Evolutionary conservation across 768 basidiomycete species (phyloP).

Genomic region (Panaeolus papilionaceus): DNA sequence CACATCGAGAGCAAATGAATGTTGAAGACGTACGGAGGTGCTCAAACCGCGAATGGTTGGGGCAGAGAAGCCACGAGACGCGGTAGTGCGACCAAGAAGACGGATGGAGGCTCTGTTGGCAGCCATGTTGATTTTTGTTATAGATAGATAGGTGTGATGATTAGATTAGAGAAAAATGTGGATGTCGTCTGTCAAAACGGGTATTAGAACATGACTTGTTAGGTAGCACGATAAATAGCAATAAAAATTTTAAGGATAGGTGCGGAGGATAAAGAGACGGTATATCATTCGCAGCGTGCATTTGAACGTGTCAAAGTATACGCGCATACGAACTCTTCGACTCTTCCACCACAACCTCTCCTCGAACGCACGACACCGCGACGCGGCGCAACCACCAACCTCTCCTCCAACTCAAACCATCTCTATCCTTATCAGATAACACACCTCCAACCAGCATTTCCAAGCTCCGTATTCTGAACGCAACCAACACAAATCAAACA

Average conservation of each 20-base stretch:
- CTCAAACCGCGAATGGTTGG: not conserved
- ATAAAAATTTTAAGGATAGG: not conserved
- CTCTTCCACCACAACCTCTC: not conserved
- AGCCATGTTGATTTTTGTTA: slow-evolving; percentile 4
- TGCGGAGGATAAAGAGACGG: not conserved
- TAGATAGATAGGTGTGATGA: not conserved
- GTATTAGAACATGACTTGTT: not conserved
- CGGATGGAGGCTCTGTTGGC: slow-evolving; percentile 6
- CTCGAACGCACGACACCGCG: not conserved
- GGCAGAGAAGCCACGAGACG: not conserved
- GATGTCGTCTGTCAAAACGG: not conserved
- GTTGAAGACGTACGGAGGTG: not conserved
- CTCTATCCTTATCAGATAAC: not conserved
- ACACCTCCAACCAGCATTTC: not conserved
- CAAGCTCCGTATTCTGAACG: not conserved
- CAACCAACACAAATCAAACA: not conserved
- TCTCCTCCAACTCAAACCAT: not conserved
- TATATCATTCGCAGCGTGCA: no score
- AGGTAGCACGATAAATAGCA: not conserved
- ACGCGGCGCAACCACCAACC: not conserved
- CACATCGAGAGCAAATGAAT: not conserved
- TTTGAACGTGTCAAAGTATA: no score
- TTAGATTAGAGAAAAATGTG: not conserved
- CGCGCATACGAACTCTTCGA: no score
- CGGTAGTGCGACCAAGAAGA: slow-evolving; percentile 3